Percentiles rank a stretch among this genome's conserved stretches.
Conservation (phyloP, 2,329 filamentous ascomycete genomes). For the Salinomyces thailandicus region DNA sequence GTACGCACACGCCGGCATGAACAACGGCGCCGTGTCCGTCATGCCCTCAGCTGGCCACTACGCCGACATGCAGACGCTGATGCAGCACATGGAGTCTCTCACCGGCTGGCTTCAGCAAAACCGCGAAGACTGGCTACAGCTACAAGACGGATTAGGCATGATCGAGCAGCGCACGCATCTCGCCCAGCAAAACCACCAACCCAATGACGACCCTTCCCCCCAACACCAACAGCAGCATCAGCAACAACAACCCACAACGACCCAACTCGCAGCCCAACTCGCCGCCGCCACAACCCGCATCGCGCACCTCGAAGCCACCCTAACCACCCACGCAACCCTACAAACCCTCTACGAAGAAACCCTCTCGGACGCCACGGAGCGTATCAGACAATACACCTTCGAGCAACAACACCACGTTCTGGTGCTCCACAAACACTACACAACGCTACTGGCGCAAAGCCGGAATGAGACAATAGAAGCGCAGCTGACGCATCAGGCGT, state of each 20-base stretch:
- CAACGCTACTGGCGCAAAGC: constrained; percentile 32
- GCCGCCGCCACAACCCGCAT: constrained; percentile 18
- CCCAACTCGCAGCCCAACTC: constrained; percentile 20
- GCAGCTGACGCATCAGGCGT: constrained; percentile 38
- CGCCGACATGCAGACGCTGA: constrained; percentile 29
- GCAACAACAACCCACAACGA: constrained; percentile 18
- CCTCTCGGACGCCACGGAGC: constrained; percentile 21
- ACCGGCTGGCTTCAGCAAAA: constrained; percentile 27
- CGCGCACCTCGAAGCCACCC: constrained; percentile 18
- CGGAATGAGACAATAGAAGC: constrained; percentile 36
- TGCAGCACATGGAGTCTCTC: constrained; percentile 27
- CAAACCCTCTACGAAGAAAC: constrained; percentile 33
- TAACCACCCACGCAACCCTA: constrained; percentile 18
- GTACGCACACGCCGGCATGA: background rate
- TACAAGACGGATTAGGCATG: constrained; percentile 24
- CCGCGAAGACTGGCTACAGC: constrained; percentile 23
- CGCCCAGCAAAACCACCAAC: too few relatives aligned
- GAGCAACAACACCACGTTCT: constrained; percentile 34
- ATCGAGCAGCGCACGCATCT: too few relatives aligned
- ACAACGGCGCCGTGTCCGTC: constrained; percentile 7
- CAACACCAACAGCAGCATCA: too few relatives aligned
- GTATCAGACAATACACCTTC: constrained; percentile 27
- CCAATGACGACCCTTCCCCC: too few relatives aligned
- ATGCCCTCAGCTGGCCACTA: constrained; percentile 29
- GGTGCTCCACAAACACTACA: constrained; percentile 40